Conservation (phyloP, 352 stramenopile species). For the Phytophthora boehmeriae region DNA sequence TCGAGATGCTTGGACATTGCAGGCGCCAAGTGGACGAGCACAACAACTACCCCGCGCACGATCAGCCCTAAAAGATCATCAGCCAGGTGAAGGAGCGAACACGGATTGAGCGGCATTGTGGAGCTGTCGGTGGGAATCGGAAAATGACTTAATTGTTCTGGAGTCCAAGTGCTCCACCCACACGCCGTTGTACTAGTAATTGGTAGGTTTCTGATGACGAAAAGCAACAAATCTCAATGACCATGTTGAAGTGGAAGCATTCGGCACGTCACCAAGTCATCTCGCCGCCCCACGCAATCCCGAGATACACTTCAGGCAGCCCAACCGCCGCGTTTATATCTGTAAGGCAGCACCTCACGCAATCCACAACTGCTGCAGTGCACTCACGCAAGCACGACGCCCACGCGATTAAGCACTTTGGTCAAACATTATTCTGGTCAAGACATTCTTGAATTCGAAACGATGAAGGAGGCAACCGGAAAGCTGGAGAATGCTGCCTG, state of each 20-base stretch:
- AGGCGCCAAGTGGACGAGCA: slow-evolving; percentile 1
- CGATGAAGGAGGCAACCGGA: slow-evolving; percentile 2
- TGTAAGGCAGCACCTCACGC: slow-evolving; percentile 2
- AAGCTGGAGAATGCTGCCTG: slow-evolving; percentile 20
- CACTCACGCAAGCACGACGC: too few species aligned
- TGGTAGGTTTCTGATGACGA: too few species aligned
- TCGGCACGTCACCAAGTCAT: background rate
- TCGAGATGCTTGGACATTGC: slow-evolving; percentile 13
- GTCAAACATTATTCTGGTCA: too few species aligned
- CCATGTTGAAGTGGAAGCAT: slow-evolving; percentile 6
- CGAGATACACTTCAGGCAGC: too few species aligned
- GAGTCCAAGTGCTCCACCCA: background rate
- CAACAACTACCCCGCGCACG: background rate
- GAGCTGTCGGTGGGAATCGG: background rate
- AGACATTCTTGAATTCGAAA: background rate
- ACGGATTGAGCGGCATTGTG: background rate
- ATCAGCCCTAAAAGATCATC: slow-evolving; percentile 10
- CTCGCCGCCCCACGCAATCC: background rate
- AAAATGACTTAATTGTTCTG: slow-evolving; percentile 1
- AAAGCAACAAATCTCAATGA: background rate
- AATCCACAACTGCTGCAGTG: slow-evolving; percentile 7
- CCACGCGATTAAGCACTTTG: too few species aligned
- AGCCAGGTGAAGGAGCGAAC: slow-evolving; percentile 3
- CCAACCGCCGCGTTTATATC: background rate
- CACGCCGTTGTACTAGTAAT: too few species aligned